A percentile compares a stretch with the other conserved stretches of the same genome.
These are phyloP conservation scores for Colletotrichum camelliae DNA, from an alignment of 2,329 filamentous ascomycete species.

Conservation along the genomic window DNA sequence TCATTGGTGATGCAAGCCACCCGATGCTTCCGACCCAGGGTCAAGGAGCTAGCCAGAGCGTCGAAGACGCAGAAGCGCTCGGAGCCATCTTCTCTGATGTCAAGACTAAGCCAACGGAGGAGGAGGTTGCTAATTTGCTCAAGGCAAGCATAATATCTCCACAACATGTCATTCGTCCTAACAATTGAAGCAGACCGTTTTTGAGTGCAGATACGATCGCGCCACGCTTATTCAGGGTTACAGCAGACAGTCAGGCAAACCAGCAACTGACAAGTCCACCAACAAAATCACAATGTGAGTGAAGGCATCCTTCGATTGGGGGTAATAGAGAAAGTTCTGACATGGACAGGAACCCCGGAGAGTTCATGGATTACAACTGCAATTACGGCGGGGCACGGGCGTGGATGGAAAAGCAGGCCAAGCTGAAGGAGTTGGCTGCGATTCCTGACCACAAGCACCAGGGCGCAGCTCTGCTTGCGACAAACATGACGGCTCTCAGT, in stretches of 20 bases:
- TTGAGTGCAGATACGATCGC: constrained; percentile 37
- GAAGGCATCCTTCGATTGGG: too few species aligned
- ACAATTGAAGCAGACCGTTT: constrained; percentile 17
- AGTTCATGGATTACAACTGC: constrained; percentile 49
- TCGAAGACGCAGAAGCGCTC: constrained; percentile 46
- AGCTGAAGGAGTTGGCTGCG: neutral
- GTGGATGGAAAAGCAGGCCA: constrained; percentile 27
- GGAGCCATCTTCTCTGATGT: constrained; percentile 32
- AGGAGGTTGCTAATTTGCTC: constrained; percentile 28
- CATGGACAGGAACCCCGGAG: constrained; percentile 40
- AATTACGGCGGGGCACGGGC: constrained; percentile 38
- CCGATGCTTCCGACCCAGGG: constrained; percentile 44
- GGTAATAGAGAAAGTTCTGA: constrained; percentile 23
- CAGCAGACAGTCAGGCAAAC: constrained; percentile 45
- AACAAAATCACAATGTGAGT: constrained; percentile 4
- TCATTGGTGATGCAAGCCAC: constrained; percentile 28
- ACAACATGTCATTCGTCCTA: neutral
- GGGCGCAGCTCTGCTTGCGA: neutral
- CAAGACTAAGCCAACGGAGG: constrained; percentile 6
- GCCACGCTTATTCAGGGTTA: constrained; percentile 45
- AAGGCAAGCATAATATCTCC: neutral
- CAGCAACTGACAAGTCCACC: constrained; percentile 34
- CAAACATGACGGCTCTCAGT: neutral
- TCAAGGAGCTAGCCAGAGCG: constrained; percentile 45
- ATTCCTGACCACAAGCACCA: neutral